A percentile compares a stretch with the other conserved stretches of the same genome.
These are phyloP conservation scores for Fusarium foetens DNA, from an alignment of 2,329 filamentous ascomycete genomes.

Conservation along the genomic window DNA sequence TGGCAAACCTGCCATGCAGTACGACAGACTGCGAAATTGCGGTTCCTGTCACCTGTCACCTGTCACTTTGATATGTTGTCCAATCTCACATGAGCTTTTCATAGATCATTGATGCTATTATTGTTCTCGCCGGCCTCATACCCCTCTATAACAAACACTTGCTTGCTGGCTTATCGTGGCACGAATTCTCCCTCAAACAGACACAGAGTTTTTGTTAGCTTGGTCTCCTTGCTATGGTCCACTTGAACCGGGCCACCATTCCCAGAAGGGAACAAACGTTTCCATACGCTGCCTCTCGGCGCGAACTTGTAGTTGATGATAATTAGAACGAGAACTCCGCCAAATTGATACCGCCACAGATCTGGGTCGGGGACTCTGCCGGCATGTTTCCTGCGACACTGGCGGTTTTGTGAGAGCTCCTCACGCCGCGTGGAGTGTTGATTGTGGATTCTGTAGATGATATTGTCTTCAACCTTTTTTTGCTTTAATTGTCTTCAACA, in stretches of 20 bases:
- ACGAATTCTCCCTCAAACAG: slow-evolving; percentile 4
- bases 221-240: slow-evolving; percentile 11
- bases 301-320: neutral
- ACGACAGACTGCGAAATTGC: slow-evolving; percentile 15
- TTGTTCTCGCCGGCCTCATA: slow-evolving; percentile 3
- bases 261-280: slow-evolving; percentile 3
- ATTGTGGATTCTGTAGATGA: neutral
- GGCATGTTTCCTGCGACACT: slow-evolving; percentile 15
- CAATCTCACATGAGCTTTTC: slow-evolving; percentile 12
- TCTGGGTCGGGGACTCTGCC: neutral
- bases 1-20: slow-evolving; percentile 12
- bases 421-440: neutral
- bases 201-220: neutral
- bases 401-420: slow-evolving; percentile 21
- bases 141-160: neutral
- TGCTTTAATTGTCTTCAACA: slow-evolving; percentile 12
- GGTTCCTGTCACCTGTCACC: slow-evolving; percentile 3
- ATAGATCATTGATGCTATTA: slow-evolving; percentile 25
- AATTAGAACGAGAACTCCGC: neutral
- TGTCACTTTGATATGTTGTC: slow-evolving; percentile 1
- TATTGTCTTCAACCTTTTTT: slow-evolving; percentile 10
- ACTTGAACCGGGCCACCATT: slow-evolving; percentile 12
- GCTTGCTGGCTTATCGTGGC: neutral
- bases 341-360: slow-evolving; percentile 22
- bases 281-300: neutral